Percentiles rank a stretch among this genome's conserved stretches.
Evolutionary conservation across 2,329 filamentous ascomycete species (phyloP).

Genomic region (Colletotrichum siamense): DNA sequence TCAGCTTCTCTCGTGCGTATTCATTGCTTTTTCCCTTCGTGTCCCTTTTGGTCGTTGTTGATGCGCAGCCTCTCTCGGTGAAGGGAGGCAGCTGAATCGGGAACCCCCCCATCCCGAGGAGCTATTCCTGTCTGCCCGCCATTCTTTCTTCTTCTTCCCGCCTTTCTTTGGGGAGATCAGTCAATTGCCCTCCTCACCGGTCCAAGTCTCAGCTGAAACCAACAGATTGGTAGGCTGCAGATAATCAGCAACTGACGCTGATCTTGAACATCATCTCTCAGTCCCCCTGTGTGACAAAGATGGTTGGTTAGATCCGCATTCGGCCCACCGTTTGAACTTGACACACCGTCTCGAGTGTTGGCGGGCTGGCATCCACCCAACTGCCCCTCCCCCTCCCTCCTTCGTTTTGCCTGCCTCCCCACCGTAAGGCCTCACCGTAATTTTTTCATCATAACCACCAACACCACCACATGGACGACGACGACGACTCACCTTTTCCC

Average conservation of each 20-base stretch:
- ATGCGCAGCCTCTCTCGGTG: not conserved
- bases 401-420: not conserved
- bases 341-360: not conserved
- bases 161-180: not conserved
- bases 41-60: not conserved
- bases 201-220: not conserved
- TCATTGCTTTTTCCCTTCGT: not conserved
- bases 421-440: slow-evolving; percentile 3
- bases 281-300: not conserved
- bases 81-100: not conserved
- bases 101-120: not conserved
- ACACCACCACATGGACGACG: not conserved
- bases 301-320: not conserved
- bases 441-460: not conserved
- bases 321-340: not conserved
- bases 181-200: not conserved
- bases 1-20: not conserved
- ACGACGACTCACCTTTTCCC: not conserved
- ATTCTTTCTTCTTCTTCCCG: not conserved
- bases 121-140: not conserved
- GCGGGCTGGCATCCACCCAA: not conserved
- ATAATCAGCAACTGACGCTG: not conserved
- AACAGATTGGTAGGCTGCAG: not conserved
- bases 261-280: not conserved
- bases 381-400: not conserved